Evolutionary conservation across 1,284 basidiomycete species (phyloP).

Genomic region (Salmacisia buchloeana): DNA sequence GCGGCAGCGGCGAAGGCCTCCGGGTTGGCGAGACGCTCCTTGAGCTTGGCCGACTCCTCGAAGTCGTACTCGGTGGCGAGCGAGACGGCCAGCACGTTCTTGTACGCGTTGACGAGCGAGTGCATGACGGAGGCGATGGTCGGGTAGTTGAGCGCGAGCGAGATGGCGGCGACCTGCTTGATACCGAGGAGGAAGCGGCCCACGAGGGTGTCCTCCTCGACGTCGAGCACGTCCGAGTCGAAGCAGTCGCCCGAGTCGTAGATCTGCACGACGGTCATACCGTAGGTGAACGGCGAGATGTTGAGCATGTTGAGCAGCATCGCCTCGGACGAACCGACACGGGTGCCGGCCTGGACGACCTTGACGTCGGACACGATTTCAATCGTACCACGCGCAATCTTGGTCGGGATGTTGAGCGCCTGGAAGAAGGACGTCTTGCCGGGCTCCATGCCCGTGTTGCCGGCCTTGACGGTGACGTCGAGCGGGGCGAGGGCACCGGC

Average conservation of each 20-base stretch:
- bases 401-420: slow-evolving; percentile 98
- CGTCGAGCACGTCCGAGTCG: slow-evolving; percentile 78
- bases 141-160: slow-evolving; percentile 88
- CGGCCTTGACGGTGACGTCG: slow-evolving; percentile 85
- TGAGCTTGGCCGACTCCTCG: slow-evolving; percentile 84
- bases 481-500: slow-evolving; percentile 91
- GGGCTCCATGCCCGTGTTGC: slow-evolving; percentile 99
- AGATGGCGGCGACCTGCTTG: slow-evolving; percentile 93
- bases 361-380: slow-evolving; percentile 98
- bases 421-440: slow-evolving; percentile 78
- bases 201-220: slow-evolving; percentile 83
- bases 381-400: slow-evolving; percentile 99
- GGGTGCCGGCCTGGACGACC: slow-evolving; percentile 83
- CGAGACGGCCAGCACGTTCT: slow-evolving; percentile 84
- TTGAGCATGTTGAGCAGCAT: slow-evolving; percentile 98
- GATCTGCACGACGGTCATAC: slow-evolving; percentile 76
- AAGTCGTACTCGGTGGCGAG: slow-evolving; percentile 92
- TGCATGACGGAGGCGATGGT: slow-evolving; percentile 89
- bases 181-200: slow-evolving; percentile 85
- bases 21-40: slow-evolving; percentile 94
- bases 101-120: slow-evolving; percentile 97
- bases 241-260: slow-evolving; percentile 57
- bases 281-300: slow-evolving; percentile 80
- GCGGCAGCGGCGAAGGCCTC: slow-evolving; percentile 85
- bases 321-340: slow-evolving; percentile 95